These are phyloP conservation scores for Penicillium taxi DNA, from an alignment of 495 filamentous ascomycete species.

Conservation along the genomic window DNA sequence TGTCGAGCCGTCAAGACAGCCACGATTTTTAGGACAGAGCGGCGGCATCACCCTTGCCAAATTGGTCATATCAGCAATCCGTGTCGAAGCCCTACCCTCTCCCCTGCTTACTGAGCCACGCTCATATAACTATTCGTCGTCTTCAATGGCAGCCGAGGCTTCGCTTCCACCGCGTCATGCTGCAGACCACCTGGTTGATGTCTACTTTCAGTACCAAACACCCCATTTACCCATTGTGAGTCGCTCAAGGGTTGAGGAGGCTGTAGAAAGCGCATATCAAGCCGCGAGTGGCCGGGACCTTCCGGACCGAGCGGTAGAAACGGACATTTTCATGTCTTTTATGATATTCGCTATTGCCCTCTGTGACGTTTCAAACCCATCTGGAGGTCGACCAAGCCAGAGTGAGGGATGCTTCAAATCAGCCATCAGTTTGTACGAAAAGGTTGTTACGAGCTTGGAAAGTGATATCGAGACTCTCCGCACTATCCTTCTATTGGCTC, in stretches of 20 bases:
- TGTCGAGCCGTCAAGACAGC: conserved; percentile 3
- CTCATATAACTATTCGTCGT: neutral
- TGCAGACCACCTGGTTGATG: conserved; percentile 1
- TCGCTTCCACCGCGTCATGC: conserved; percentile 5
- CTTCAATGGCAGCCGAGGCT: neutral
- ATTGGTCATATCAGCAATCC: neutral
- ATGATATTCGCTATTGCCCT: conserved; percentile 5
- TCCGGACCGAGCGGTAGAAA: neutral
- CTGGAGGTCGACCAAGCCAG: conserved; percentile 2
- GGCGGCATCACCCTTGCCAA: neutral
- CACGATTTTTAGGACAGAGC: conserved; percentile 3
- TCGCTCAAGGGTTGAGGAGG: neutral
- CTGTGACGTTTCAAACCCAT: conserved; percentile 2
- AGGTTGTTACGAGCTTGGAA: neutral
- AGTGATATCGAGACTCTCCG: conserved; percentile 3
- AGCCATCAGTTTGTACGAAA: conserved; percentile 2
- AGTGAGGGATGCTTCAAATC: conserved; percentile 6
- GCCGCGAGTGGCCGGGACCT: neutral
- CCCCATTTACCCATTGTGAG: neutral
- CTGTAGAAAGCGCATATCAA: neutral
- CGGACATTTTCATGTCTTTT: conserved; percentile 1
- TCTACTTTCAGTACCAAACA: conserved; percentile 2
- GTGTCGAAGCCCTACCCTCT: neutral
- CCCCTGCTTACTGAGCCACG: neutral
- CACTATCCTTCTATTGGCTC: conserved; percentile 2